Evolutionary conservation across 176 grass and related monocot genomes (phyloP), one percentile per base, ranked within the genome.

Genomic region (Hsuehochloa calcarea): DNA sequence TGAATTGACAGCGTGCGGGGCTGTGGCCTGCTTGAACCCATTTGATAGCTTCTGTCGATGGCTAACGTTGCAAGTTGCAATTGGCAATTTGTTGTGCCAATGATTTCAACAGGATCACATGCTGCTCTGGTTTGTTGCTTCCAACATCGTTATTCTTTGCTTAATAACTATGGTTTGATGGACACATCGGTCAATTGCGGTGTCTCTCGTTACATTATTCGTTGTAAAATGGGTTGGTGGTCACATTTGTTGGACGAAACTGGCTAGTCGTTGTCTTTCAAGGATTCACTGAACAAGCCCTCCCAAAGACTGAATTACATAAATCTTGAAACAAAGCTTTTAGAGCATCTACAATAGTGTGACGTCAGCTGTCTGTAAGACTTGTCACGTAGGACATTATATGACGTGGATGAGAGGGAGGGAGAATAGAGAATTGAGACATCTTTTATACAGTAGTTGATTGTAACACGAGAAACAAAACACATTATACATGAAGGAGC

Each of bases 91-190:
- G 71, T 46, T 8, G 71, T 1, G 16, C 4, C 26, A 26, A 26
- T 19, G 71, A 17, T 65, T 84, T 88, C 80, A 78, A 74, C 46
- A 27, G 46, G 35, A 16, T 81, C 85, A 47, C 85, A 45, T 80
- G 69, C 10, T 22, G 35, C 55, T 77, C 51, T 55, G 75, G 14
- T 20, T 16, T 45, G 44, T 83, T 71, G 72, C 73, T 88, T 70
- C 52, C 58, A 41, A 38, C 64, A 50, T 22, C 70, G 17, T 59
- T 16, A 4, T 9, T 51, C n/a, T 56, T 10, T n/a, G 72, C 25
- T 1, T 40, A 16, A 3, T 43, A 23, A 7, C 82, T 51, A 55
- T 44, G 34, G 16, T 26, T 75, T 26, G 6, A 22, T 69, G 27
- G 27, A 6, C 43, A 11, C 77, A 66, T 9, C 19, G 74, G 43